These are phyloP conservation scores for Paraurostyla sp. DNA, from an alignment of 73 alveolate species.

Conservation along the genomic window DNA sequence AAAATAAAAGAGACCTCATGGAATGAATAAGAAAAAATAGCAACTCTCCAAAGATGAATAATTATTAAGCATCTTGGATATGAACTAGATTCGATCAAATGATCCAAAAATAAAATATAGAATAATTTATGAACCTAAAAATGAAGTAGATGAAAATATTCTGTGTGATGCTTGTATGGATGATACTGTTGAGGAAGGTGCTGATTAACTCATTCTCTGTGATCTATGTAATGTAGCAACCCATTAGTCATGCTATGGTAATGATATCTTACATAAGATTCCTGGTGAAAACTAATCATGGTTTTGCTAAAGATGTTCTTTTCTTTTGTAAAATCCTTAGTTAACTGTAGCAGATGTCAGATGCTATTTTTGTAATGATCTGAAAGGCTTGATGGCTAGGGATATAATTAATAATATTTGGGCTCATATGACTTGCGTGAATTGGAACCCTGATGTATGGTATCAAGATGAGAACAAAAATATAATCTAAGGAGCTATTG, in stretches of 20 bases:
- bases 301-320: constrained; percentile 17
- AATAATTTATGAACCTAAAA: not conserved
- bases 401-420: constrained; percentile 11
- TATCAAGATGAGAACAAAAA: constrained; percentile 35
- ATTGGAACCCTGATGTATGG: constrained; percentile 65
- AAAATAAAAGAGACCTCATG: no score
- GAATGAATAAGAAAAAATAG: not conserved
- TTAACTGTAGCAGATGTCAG: not conserved
- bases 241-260: constrained; percentile 36
- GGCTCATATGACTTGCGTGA: constrained; percentile 69
- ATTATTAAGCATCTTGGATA: not conserved
- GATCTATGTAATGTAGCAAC: constrained; percentile 15
- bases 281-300: not conserved
- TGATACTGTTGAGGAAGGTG: not conserved
- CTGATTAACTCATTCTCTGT: not conserved
- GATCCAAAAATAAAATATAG: not conserved
- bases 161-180: constrained; percentile 10
- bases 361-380: constrained; percentile 43
- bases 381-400: not conserved
- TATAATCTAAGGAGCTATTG: not conserved
- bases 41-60: not conserved
- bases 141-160: constrained; percentile 6
- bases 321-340: not conserved
- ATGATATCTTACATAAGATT: not conserved
- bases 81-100: not conserved